A percentile compares a stretch with the other conserved stretches of the same genome.
Evolutionary conservation across 306 rosid species (phyloP).

Genomic region (Comarum palustre): DNA sequence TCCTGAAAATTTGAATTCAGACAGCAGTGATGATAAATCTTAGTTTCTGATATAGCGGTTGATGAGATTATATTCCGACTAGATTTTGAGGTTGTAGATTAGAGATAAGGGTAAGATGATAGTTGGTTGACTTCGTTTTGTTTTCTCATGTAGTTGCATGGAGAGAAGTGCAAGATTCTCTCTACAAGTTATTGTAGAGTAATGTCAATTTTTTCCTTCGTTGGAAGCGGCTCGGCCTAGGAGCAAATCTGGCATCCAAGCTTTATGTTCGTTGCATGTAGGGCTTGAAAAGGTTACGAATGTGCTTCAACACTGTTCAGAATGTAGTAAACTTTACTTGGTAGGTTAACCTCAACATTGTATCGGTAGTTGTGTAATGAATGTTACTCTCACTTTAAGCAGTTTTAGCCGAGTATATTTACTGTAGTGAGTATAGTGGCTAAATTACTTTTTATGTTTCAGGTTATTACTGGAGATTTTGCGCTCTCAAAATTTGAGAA

Average conservation of each 20-base stretch:
- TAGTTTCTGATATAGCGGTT: neutral
- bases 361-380: neutral
- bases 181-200: constrained; percentile 73
- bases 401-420: neutral
- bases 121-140: neutral
- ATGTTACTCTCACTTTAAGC: neutral
- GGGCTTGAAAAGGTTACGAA: constrained; percentile 86
- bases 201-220: constrained; percentile 75
- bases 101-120: neutral
- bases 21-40: neutral
- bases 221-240: constrained; percentile 96
- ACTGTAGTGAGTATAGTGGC: neutral
- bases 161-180: constrained; percentile 87
- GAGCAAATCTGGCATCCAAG: constrained; percentile 93
- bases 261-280: constrained; percentile 87
- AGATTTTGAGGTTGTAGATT: neutral
- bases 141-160: constrained; percentile 70
- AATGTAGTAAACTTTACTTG: constrained; percentile 91
- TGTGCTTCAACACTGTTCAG: constrained; percentile 88
- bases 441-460: constrained; percentile 30
- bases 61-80: neutral
- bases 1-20: no score
- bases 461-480: constrained; percentile 96
- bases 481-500: constrained; percentile 82
- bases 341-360: constrained; percentile 40